phyloP scores from a whole-genome alignment of 169 alveolate genomes.

The Babesia sp. region DNA sequence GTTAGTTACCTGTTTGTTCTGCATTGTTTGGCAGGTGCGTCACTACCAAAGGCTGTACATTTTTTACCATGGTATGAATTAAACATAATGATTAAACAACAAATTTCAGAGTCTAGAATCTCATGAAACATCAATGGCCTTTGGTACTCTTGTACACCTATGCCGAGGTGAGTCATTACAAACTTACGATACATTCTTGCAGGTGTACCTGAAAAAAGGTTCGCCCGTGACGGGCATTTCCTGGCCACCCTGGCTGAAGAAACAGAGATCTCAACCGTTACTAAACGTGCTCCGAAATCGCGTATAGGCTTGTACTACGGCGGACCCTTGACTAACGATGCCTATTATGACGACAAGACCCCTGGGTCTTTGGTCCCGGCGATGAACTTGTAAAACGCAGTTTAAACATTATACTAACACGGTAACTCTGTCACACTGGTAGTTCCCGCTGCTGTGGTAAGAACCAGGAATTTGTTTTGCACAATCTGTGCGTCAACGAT shows the following conservation, averaged over 20 bases:
- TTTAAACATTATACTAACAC: constrained; percentile 1
- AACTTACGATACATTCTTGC: neutral
- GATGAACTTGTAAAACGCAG: constrained; percentile 21
- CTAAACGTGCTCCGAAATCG: neutral
- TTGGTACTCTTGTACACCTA: constrained; percentile 41
- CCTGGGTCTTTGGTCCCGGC: constrained; percentile 66
- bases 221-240: constrained; percentile 51
- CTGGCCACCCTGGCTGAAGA: constrained; percentile 29
- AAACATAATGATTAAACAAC: neutral
- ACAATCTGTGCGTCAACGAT: constrained; percentile 37
- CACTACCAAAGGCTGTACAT: constrained; percentile 31
- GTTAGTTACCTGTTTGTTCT: neutral
- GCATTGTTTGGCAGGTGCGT: constrained; percentile 22
- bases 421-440: constrained; percentile 55
- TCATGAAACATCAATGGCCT: constrained; percentile 49
- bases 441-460: constrained; percentile 39
- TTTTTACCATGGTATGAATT: constrained; percentile 36
- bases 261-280: neutral
- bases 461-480: constrained; percentile 39
- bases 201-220: constrained; percentile 41
- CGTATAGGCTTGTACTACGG: constrained; percentile 43
- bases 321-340: constrained; percentile 65
- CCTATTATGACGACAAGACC: constrained; percentile 59
- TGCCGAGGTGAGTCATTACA: constrained; percentile 30
- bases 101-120: constrained; percentile 23